Evolutionary conservation across 176 grass and related monocot genomes (phyloP).

Genomic region (Zizania latifolia): DNA sequence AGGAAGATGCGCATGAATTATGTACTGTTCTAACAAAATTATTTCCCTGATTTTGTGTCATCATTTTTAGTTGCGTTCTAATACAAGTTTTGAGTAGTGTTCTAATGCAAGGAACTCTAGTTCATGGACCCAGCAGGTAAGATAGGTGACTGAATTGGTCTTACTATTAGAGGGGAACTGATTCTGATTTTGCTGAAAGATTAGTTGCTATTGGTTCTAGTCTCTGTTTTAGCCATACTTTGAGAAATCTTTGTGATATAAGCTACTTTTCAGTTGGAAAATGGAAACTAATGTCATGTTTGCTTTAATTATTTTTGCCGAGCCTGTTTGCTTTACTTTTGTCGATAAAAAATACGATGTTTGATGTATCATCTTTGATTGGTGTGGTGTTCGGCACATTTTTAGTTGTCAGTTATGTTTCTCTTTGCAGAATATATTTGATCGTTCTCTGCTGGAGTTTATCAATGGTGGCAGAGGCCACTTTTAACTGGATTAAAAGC

Average conservation of each 20-base stretch:
- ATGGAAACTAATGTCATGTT: background rate
- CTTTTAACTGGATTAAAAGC: constrained; percentile 62
- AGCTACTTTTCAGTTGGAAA: background rate
- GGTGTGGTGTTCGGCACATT: background rate
- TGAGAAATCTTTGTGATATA: background rate
- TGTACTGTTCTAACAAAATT: background rate
- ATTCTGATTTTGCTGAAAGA: background rate
- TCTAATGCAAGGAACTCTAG: too few relatives aligned
- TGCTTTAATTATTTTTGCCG: too few relatives aligned
- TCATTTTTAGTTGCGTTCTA: background rate
- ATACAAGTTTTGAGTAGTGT: too few relatives aligned
- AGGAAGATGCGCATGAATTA: background rate
- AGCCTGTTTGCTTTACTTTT: too few relatives aligned
- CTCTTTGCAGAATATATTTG: constrained; percentile 10
- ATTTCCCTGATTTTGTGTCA: background rate
- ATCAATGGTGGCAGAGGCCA: constrained; percentile 43
- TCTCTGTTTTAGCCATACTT: background rate
- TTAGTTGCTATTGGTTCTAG: background rate
- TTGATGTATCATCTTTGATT: background rate
- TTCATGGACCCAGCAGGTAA: background rate
- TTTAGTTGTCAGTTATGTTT: background rate
- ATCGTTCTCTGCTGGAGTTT: background rate
- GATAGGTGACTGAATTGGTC: background rate
- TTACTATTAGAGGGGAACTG: background rate
- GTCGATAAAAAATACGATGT: background rate